phyloP scores from a whole-genome alignment of 768 basidiomycete genomes.

The Nevesoporus exiguus region DNA sequence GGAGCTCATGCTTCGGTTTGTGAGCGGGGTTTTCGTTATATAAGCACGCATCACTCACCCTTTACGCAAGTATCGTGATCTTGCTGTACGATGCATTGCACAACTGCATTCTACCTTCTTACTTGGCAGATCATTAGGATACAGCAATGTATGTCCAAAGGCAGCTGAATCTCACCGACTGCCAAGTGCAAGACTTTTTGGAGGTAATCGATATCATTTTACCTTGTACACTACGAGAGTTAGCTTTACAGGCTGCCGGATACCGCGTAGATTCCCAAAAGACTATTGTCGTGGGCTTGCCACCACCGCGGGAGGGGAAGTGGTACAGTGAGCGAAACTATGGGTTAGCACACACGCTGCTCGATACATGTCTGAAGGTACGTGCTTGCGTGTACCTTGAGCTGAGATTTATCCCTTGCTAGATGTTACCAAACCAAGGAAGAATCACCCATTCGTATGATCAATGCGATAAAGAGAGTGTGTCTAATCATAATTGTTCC shows the following conservation, averaged over 20 bases:
- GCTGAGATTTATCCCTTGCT: neutral
- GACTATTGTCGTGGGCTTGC: constrained; percentile 44
- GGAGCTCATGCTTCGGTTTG: constrained; percentile 33
- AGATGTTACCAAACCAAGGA: constrained; percentile 45
- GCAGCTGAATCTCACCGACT: constrained; percentile 39
- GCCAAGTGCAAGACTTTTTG: constrained; percentile 44
- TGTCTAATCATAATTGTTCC: neutral
- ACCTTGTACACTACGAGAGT: neutral
- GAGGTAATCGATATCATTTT: constrained; percentile 30
- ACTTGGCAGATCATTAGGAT: constrained; percentile 31
- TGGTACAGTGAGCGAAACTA: constrained; percentile 41
- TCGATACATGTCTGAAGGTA: constrained; percentile 37
- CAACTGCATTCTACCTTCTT: neutral
- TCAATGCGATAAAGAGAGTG: constrained; percentile 21
- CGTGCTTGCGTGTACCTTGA: neutral
- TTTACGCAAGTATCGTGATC: constrained; percentile 39
- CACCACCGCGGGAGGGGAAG: constrained; percentile 35
- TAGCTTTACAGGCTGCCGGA: constrained; percentile 34
- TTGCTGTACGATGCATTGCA: constrained; percentile 26
- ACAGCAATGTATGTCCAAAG: constrained; percentile 42
- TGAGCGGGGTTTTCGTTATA: constrained; percentile 12
- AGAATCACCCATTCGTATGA: constrained; percentile 27
- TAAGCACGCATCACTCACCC: neutral
- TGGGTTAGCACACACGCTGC: constrained; percentile 40
- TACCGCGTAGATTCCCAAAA: constrained; percentile 39